Evolutionary conservation across 1,284 basidiomycete species (phyloP).

Genomic region (Melanopsichium pennsylvanicum): DNA sequence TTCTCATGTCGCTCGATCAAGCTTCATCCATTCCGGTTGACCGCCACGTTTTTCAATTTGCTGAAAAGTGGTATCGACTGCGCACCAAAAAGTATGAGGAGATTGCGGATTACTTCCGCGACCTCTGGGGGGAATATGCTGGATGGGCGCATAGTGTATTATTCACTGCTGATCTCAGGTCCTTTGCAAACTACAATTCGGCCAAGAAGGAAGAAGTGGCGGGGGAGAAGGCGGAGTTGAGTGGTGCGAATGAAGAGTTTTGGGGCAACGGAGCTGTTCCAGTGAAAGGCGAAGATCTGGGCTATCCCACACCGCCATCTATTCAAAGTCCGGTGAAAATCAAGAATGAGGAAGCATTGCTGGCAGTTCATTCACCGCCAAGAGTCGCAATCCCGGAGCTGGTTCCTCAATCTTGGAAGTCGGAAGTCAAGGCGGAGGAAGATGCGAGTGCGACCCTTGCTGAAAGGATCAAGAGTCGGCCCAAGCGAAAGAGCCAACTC

Average conservation of each 20-base stretch:
- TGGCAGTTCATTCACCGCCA: conserved; percentile 29
- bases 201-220: conserved; percentile 35
- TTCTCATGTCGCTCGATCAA: conserved; percentile 93
- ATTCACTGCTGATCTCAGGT: conserved; percentile 59
- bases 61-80: conserved; percentile 61
- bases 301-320: conserved; percentile 9
- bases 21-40: conserved; percentile 62
- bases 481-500: conserved; percentile 30
- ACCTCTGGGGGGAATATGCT: conserved; percentile 61
- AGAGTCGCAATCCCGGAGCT: conserved; percentile 18
- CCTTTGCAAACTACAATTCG: conserved; percentile 47
- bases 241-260: conserved; percentile 2
- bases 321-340: conserved; percentile 15
- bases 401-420: conserved; percentile 10
- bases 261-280: conserved; percentile 18
- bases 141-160: conserved; percentile 64
- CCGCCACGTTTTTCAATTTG: conserved; percentile 64
- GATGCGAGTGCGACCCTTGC: conserved; percentile 12
- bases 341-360: conserved; percentile 7
- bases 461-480: conserved; percentile 31
- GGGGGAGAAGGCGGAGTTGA: conserved; percentile 7
- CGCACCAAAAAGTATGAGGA: conserved; percentile 60
- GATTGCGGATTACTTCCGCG: conserved; percentile 56
- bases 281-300: background rate
- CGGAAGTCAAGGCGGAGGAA: background rate